A percentile compares a stretch with the other conserved stretches of the same genome.
Conservation (phyloP, 257 asterid species). For the Salvia rosmarinus region DNA sequence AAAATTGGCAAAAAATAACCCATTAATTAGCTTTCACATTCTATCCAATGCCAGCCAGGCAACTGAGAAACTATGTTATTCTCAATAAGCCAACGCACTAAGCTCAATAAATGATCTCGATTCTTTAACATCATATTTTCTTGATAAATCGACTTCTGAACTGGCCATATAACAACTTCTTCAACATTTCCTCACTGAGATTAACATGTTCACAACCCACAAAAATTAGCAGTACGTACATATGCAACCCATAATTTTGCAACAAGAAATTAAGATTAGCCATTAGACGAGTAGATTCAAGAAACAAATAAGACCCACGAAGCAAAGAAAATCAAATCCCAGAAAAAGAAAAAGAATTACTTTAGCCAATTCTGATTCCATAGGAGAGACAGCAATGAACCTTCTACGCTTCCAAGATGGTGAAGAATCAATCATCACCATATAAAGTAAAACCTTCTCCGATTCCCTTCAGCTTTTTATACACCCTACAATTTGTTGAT, state of each 20-base stretch:
- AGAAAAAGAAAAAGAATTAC: constrained; percentile 36
- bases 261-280: not conserved
- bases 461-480: constrained; percentile 6
- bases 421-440: constrained; percentile 70
- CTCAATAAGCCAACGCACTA: not conserved
- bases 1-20: not conserved
- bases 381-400: constrained; percentile 51
- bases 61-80: constrained; percentile 9
- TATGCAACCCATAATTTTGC: not conserved
- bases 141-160: not conserved
- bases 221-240: not conserved
- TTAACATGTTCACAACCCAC: not conserved
- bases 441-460: constrained; percentile 28
- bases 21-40: constrained; percentile 7
- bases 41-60: constrained; percentile 14
- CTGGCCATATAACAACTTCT: not conserved
- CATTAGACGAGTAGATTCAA: constrained; percentile 10
- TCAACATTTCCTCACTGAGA: not conserved
- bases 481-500: not conserved
- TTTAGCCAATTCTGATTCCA: constrained; percentile 79
- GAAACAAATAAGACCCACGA: not conserved
- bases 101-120: not conserved
- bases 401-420: constrained; percentile 66
- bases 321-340: not conserved
- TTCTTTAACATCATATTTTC: not conserved